Conservation (phyloP, 2,329 filamentous ascomycete species). For the Biscogniauxia mediterranea region DNA sequence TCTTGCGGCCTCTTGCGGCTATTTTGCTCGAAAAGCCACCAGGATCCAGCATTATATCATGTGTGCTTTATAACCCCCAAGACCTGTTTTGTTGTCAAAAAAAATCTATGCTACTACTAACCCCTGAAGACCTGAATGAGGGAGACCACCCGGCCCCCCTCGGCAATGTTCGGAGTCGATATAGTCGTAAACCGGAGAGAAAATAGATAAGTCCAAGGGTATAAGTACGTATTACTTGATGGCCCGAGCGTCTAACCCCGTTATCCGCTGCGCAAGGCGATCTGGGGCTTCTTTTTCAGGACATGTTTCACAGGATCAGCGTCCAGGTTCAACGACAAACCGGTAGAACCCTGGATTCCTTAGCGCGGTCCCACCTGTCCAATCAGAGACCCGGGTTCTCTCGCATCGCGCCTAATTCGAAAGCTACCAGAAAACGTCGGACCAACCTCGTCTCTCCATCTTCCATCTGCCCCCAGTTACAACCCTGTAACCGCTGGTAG, state of each 20-base stretch:
- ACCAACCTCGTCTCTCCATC: conserved; percentile 21
- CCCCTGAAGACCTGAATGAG: background rate
- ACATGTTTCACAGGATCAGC: conserved; percentile 16
- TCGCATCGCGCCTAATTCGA: conserved; percentile 31
- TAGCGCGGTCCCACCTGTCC: conserved; percentile 8
- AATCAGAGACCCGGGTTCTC: conserved; percentile 22
- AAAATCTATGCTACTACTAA: background rate
- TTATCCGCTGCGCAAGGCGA: background rate
- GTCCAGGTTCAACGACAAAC: conserved; percentile 18
- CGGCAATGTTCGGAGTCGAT: background rate
- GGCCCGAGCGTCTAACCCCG: background rate
- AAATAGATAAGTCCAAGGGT: background rate
- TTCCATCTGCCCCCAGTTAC: conserved; percentile 33
- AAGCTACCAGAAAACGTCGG: conserved; percentile 6
- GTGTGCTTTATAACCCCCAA: background rate
- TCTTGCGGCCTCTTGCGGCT: background rate
- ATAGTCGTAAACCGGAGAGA: background rate
- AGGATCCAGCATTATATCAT: background rate
- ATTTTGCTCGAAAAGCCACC: background rate
- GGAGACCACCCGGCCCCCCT: background rate
- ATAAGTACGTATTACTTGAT: conserved; percentile 10
- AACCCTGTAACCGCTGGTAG: conserved; percentile 25
- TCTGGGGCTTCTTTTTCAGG: conserved; percentile 1
- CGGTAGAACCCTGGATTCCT: conserved; percentile 10
- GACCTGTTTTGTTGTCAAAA: background rate